Evolutionary conservation across 179 eudicot species (phyloP), one percentile per base, ranked within the genome.

Genomic region (Corrigiola litoralis): DNA sequence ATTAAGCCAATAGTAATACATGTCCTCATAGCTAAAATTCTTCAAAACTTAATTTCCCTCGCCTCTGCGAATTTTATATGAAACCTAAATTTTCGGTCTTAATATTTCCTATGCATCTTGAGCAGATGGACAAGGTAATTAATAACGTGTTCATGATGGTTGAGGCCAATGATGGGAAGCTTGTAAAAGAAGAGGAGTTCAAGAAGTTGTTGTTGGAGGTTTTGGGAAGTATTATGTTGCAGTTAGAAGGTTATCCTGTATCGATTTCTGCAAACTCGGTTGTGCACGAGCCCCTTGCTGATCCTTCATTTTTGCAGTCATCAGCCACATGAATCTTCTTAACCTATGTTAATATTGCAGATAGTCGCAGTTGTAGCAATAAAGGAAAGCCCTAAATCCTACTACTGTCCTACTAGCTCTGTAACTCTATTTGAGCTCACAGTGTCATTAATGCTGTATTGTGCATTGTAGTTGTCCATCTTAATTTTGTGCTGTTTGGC

Each of bases 151-250:
- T 81, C 2, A 86, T 83, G 79, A 81, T 81, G 89, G 80, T 83
- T 33, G 79, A 72, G 29, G 90, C 75, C 0, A 86, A 82, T 38
- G 95, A 86, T 21, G 87, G 87, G 16, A 87, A 79, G 65, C 36
- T 69, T 0, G 90, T 90, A 27, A 92, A 82, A 71, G 94, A 87
- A 60, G 95, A 92, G 0, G 98, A 92, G 76, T 87, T 90, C 80
- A 90, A 84, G 88, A 90, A 87, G 84, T 23, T 87, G 6, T 38
- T 92, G 58, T 58, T 78, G 34, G 89, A 92, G 71, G 73, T 82
- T 6, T 71, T 92, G 47, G 96, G 97, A 58, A 87, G 91, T 45
- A 72, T 87, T 1, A 87, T 90, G 98, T 63, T 86, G 72, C 97
- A 92, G 28, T 72, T 92, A 53, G 86, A 90, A 71, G 94, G 85